Percentiles rank a stretch among this genome's conserved stretches.
Evolutionary conservation across 2,329 filamentous ascomycete genomes (phyloP).

Genomic region (Penicillium sp.): DNA sequence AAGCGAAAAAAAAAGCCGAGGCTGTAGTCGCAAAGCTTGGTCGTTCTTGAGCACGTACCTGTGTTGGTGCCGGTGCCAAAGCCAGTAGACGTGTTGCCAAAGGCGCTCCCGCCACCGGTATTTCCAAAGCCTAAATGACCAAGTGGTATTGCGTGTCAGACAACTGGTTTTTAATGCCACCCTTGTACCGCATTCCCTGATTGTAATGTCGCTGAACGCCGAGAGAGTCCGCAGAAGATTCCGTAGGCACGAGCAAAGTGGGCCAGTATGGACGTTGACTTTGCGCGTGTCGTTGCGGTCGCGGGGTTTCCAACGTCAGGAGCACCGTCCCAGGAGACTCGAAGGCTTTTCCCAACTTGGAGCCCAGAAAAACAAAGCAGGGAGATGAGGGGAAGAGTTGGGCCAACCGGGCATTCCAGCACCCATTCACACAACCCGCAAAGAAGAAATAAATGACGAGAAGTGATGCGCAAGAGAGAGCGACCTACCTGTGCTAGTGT

Average conservation of each 20-base stretch:
- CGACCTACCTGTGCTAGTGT: slow-evolving; percentile 45
- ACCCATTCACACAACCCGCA: slow-evolving; percentile 7
- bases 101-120: slow-evolving; percentile 39
- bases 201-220: slow-evolving; percentile 35
- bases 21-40: slow-evolving; percentile 32
- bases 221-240: slow-evolving; percentile 27
- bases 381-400: slow-evolving; percentile 11
- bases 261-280: slow-evolving; percentile 17
- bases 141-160: slow-evolving; percentile 43
- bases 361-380: slow-evolving; percentile 18
- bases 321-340: slow-evolving; percentile 28
- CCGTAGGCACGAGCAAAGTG: slow-evolving; percentile 21
- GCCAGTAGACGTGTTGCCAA: slow-evolving; percentile 41
- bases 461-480: slow-evolving; percentile 15
- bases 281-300: slow-evolving; percentile 30
- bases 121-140: slow-evolving; percentile 46
- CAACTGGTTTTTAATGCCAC: slow-evolving; percentile 36
- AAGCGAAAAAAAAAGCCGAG: background rate
- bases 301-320: slow-evolving; percentile 35
- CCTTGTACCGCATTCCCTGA: slow-evolving; percentile 37
- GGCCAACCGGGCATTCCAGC: background rate
- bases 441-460: slow-evolving; percentile 12
- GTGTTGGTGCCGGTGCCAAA: slow-evolving; percentile 46
- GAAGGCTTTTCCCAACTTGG: slow-evolving; percentile 17
- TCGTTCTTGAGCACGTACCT: slow-evolving; percentile 43